phyloP scores from a whole-genome alignment of 2,329 filamentous ascomycete genomes.

The Neonectria neomacrospora region DNA sequence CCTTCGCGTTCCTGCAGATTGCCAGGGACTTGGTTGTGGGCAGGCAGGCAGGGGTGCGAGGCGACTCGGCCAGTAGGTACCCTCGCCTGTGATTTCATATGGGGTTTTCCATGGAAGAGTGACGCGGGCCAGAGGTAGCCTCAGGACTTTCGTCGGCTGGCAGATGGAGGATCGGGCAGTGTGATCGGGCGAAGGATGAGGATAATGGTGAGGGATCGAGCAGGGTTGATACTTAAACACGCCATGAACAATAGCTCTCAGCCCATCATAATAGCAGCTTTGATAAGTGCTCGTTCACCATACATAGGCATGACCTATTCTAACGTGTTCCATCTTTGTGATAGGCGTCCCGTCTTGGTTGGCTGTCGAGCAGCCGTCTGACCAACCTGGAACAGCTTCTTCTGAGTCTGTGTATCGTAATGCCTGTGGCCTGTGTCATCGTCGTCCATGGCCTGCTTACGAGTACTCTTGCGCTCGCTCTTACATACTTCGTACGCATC shows the following conservation, averaged over 20 bases:
- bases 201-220: conserved; percentile 1
- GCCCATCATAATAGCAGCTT: not conserved
- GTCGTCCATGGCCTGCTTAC: conserved; percentile 12
- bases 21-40: conserved; percentile 2
- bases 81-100: not conserved
- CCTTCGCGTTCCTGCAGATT: conserved; percentile 26
- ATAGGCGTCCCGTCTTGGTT: conserved; percentile 20
- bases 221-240: not conserved
- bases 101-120: not conserved
- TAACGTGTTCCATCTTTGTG: conserved; percentile 18
- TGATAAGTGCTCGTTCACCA: not conserved
- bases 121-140: not conserved
- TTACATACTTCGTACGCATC: not conserved
- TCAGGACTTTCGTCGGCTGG: not conserved
- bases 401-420: conserved; percentile 3
- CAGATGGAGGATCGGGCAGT: not conserved
- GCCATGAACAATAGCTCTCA: too few species aligned
- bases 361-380: conserved; percentile 8
- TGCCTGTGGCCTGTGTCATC: conserved; percentile 9
- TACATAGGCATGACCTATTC: conserved; percentile 3
- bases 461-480: too few species aligned
- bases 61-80: conserved; percentile 6
- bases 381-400: not conserved
- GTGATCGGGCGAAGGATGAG: not conserved
- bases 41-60: not conserved